Evolutionary conservation across 2,329 filamentous ascomycete genomes (phyloP).

Genomic region (Magnaporthales sp.): DNA sequence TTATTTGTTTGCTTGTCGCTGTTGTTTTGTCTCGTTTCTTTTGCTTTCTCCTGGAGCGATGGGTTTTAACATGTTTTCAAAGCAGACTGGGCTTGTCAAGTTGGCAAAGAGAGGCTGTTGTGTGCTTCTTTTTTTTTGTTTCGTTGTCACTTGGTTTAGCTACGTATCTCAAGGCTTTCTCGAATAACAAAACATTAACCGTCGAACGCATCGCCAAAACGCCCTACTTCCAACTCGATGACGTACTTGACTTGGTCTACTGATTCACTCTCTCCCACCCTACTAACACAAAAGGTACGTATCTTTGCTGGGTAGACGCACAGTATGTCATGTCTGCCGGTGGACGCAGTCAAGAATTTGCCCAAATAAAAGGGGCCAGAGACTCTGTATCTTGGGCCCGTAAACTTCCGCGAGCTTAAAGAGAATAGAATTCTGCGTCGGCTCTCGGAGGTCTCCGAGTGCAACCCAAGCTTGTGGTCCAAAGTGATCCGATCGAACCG

Average conservation of each 20-base stretch:
- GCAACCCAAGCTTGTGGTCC: too few relatives aligned
- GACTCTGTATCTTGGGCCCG: too few relatives aligned
- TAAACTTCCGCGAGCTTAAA: background rate
- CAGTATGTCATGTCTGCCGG: background rate
- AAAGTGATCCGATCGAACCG: too few relatives aligned
- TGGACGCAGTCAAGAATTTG: background rate
- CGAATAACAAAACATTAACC: background rate
- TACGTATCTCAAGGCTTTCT: background rate
- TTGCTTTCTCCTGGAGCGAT: background rate
- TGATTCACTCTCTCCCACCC: background rate
- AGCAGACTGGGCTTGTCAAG: too few relatives aligned
- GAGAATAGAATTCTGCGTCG: too few relatives aligned
- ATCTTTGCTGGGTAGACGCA: background rate
- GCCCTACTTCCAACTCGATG: background rate
- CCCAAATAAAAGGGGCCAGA: too few relatives aligned
- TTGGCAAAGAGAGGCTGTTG: too few relatives aligned
- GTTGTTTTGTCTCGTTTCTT: background rate
- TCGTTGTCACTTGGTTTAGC: background rate
- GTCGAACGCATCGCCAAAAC: background rate
- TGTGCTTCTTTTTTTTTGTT: background rate
- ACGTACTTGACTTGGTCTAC: background rate
- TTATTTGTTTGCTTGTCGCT: background rate
- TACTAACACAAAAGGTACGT: background rate
- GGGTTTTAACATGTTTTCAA: background rate
- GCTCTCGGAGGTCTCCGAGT: too few relatives aligned